Evolutionary conservation across 2,329 filamentous ascomycete species (phyloP).

Genomic region (Paecilomyces dactylethromorphus): DNA sequence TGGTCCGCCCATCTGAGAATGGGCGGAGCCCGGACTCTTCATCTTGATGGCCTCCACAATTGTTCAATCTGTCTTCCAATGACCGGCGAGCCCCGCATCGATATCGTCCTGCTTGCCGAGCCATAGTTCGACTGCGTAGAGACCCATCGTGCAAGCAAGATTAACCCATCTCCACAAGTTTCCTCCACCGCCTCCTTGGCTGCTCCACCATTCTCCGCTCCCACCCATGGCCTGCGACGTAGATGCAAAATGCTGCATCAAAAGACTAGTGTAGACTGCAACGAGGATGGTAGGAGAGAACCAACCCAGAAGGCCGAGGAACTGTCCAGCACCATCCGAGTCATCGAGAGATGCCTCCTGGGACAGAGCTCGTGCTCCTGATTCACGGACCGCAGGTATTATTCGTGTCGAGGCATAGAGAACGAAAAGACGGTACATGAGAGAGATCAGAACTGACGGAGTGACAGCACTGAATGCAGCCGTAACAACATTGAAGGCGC

Average conservation of each 20-base stretch:
- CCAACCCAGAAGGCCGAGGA: conserved; percentile 81
- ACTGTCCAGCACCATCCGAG: conserved; percentile 69
- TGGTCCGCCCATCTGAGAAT: not conserved
- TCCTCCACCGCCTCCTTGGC: conserved; percentile 74
- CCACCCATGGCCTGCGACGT: conserved; percentile 54
- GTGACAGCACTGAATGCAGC: conserved; percentile 94
- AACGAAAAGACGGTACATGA: conserved; percentile 88
- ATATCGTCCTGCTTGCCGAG: conserved; percentile 67
- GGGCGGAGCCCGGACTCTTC: not conserved
- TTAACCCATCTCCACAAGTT: conserved; percentile 95
- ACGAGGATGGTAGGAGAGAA: conserved; percentile 94
- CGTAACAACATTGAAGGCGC: conserved; percentile 76
- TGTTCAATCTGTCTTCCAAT: conserved; percentile 88
- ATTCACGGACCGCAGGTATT: conserved; percentile 85
- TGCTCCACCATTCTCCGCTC: conserved; percentile 72
- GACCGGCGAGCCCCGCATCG: conserved; percentile 63
- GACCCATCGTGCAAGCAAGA: conserved; percentile 74
- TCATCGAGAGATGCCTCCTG: conserved; percentile 83
- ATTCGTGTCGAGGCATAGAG: conserved; percentile 94
- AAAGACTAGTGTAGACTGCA: conserved; percentile 88
- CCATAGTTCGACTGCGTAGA: conserved; percentile 87
- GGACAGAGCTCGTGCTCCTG: conserved; percentile 73
- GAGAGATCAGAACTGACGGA: conserved; percentile 88
- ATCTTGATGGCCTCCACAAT: not conserved
- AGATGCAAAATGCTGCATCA: conserved; percentile 91